These are phyloP conservation scores for Lumnitzera racemosa DNA, from an alignment of 345 rosid species.

Conservation along the genomic window DNA sequence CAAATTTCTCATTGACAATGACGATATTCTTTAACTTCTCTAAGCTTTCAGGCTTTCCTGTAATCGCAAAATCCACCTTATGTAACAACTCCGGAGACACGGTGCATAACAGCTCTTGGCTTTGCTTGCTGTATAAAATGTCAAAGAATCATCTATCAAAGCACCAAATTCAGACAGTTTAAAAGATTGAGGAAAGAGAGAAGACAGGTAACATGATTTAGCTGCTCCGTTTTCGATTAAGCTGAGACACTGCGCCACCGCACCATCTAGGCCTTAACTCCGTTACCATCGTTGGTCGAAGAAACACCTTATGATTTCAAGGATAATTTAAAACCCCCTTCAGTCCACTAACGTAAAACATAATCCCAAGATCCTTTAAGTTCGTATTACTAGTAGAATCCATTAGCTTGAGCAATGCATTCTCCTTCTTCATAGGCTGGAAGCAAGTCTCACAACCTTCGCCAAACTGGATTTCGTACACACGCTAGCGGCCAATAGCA, in stretches of 20 bases:
- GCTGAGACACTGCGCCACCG: slow-evolving; percentile 11
- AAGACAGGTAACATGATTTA: neutral
- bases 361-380: no score
- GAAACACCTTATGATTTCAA: no score
- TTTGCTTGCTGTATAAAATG: slow-evolving; percentile 19
- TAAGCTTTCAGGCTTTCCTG: slow-evolving; percentile 94
- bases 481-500: no score
- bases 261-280: slow-evolving; percentile 18
- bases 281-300: slow-evolving; percentile 7
- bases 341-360: no score
- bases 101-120: slow-evolving; percentile 67
- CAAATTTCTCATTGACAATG: slow-evolving; percentile 68
- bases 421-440: slow-evolving; percentile 58
- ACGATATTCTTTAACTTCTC: slow-evolving; percentile 84
- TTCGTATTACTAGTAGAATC: no score
- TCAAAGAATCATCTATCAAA: no score
- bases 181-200: no score
- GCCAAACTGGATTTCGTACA: no score
- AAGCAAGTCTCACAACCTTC: slow-evolving; percentile 16
- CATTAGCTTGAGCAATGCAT: no score
- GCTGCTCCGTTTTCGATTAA: neutral
- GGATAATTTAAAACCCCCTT: no score
- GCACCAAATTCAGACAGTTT: no score
- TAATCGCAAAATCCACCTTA: slow-evolving; percentile 95
- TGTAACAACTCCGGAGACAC: slow-evolving; percentile 98